Conservation (phyloP, 2,329 filamentous ascomycete species). For the Xylaria sp. region DNA sequence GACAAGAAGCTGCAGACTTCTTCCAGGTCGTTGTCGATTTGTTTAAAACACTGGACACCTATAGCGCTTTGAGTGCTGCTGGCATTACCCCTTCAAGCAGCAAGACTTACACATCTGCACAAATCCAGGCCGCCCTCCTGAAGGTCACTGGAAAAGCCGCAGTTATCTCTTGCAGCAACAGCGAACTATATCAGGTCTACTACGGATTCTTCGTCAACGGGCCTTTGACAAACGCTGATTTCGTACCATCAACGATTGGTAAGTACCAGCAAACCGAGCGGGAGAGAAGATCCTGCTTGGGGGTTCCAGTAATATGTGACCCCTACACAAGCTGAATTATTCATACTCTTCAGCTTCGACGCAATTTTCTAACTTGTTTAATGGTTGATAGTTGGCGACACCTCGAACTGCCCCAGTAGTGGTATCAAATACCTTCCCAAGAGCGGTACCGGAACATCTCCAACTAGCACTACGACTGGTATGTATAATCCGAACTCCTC, state of each 20-base stretch:
- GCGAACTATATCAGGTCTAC: conserved; percentile 65
- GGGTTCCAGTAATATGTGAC: no score
- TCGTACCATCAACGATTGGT: conserved; percentile 59
- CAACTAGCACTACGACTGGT: conserved; percentile 49
- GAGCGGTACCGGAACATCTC: conserved; percentile 38
- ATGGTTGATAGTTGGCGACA: conserved; percentile 63
- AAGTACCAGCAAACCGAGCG: background rate
- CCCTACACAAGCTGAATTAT: no score
- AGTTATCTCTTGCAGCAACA: conserved; percentile 65
- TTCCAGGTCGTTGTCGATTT: conserved; percentile 73
- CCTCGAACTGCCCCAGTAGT: conserved; percentile 69
- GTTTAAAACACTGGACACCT: conserved; percentile 74
- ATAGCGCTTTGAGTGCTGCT: conserved; percentile 70
- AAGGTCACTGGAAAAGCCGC: conserved; percentile 63
- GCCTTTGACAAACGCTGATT: conserved; percentile 69
- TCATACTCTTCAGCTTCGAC: background rate
- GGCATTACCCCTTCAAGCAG: conserved; percentile 67
- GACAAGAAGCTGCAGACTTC: conserved; percentile 75
- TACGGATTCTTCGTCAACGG: conserved; percentile 72
- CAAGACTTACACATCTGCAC: conserved; percentile 67
- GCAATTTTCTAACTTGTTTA: conserved; percentile 8
- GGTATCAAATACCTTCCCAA: conserved; percentile 76
- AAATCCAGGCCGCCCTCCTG: conserved; percentile 70
- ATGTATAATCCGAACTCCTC: background rate
- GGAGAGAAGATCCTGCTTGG: background rate